Evolutionary conservation across 257 asterid genomes (phyloP), one percentile per base, ranked within the genome.

Genomic region (Striga asiatica): DNA sequence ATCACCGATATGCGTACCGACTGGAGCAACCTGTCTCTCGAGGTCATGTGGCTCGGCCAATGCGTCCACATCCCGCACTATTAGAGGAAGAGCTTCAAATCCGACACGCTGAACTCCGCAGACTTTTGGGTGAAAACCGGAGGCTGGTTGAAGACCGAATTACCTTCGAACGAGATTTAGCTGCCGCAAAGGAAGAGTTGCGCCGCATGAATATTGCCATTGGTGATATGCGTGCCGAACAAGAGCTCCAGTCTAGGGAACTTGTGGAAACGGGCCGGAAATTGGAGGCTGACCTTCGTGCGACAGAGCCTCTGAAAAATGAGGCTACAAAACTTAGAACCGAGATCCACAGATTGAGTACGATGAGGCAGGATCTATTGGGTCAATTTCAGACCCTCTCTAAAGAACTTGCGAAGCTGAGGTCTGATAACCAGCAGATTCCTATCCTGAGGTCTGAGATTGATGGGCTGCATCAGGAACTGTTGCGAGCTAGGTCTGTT

Each of bases 1-100:
- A 82, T 60, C 77, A 69, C 65, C 80, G 78, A 6, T 96, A 76
- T 60, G 88, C 77, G 49, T 88, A 80, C 72, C 83, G 78, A 4
- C 70, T 54, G 14, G 93, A 81, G 61, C 79, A 74, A 28, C 85
- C 76, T 63, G 64, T 67, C 60, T 55, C 61, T 51, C 84, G 81
- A 25, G 95, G 79, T 60, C 96, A 78, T 61, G 50, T 77, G 66
- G 75, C 74, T 32, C 77, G 85, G 14, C 84, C 80, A 17, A 14
- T 79, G 45, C 97, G 79, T 39, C 88, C 83, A 29, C 95, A 82
- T 74, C 97, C 89, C 70, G 98, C 88, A 53, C 32, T 88, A 41
- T 61, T 92, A 56, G 94, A 84, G 75, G 98, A 88, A 76, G 98
- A 92, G 65, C 85, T 84, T 66, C 95, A 84, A 70, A 78, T 92